These are phyloP conservation scores for Nakaseomyces glabratus DNA, from an alignment of 1,139 yeast genomes.

Conservation along the genomic window DNA sequence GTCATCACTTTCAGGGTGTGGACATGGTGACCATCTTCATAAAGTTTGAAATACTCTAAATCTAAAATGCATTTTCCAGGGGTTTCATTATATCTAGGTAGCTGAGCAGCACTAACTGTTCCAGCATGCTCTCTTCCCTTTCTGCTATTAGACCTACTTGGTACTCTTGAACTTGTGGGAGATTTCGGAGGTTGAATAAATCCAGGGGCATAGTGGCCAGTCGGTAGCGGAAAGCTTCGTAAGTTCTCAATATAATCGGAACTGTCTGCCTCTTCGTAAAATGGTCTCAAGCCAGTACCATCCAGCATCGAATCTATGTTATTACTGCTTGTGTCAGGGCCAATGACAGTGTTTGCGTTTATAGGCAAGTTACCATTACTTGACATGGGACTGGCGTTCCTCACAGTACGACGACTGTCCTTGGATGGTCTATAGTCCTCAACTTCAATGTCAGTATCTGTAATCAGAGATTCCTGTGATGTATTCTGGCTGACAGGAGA, in stretches of 20 bases:
- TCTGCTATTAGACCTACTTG: slow-evolving; percentile 4
- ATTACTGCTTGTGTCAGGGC: no score
- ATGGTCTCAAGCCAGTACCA: slow-evolving; percentile 2
- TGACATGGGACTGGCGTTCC: no score
- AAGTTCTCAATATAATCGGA: not conserved
- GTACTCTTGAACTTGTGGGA: slow-evolving; percentile 1
- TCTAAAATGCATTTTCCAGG: slow-evolving; percentile 9
- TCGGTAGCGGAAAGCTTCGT: slow-evolving; percentile 4
- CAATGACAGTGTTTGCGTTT: no score
- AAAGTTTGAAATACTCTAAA: slow-evolving; percentile 13
- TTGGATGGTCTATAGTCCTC: no score
- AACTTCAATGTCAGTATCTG: slow-evolving; percentile 3
- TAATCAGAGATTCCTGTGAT: slow-evolving; percentile 2
- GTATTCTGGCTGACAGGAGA: slow-evolving; percentile 1
- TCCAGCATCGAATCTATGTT: slow-evolving; percentile 4
- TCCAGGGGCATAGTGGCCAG: not conserved
- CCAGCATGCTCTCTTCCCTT: slow-evolving; percentile 6
- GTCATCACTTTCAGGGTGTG: slow-evolving; percentile 14
- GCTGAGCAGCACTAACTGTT: slow-evolving; percentile 3
- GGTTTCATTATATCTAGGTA: not conserved
- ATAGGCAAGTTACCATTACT: no score
- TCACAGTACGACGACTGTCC: no score
- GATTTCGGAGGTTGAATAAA: not conserved
- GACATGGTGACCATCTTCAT: slow-evolving; percentile 16
- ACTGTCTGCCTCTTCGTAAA: slow-evolving; percentile 2